These are phyloP conservation scores for Agarophyton chilense DNA, from an alignment of 23 red algal genomes.

Conservation along the genomic window DNA sequence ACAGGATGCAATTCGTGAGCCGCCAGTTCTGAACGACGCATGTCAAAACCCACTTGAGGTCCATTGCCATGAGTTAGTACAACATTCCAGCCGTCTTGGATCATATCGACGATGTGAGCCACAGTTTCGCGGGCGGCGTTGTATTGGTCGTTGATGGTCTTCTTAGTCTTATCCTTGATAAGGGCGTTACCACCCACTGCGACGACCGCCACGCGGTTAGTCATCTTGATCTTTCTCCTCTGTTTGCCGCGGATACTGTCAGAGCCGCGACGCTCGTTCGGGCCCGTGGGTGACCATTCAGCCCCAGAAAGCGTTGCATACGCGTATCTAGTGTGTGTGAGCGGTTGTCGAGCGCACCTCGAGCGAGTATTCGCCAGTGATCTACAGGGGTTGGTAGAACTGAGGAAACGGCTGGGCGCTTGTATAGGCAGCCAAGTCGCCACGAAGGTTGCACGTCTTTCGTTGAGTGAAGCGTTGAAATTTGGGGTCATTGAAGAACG, in stretches of 20 bases:
- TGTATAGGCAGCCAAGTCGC: neutral
- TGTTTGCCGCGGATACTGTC: neutral
- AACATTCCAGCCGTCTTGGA: conserved; percentile 36
- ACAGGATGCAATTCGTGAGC: conserved; percentile 11
- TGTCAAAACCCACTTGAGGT: conserved; percentile 32
- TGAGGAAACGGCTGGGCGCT: neutral
- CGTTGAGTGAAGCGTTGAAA: neutral
- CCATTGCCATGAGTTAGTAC: conserved; percentile 47
- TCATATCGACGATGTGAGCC: neutral
- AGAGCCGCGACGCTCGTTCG: neutral
- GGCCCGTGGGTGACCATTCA: neutral
- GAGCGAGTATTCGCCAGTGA: neutral
- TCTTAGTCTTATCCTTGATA: conserved; percentile 5
- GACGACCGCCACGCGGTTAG: conserved; percentile 15
- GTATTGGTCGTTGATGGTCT: conserved; percentile 25
- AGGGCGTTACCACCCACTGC: conserved; percentile 47
- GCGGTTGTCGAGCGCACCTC: neutral
- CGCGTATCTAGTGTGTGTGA: neutral
- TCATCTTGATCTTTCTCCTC: neutral
- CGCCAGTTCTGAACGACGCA: conserved; percentile 34
- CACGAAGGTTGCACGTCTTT: conserved; percentile 1
- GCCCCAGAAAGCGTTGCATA: neutral
- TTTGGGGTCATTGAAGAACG: neutral
- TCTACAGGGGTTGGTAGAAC: neutral
- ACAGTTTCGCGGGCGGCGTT: conserved; percentile 2